Percentiles rank a stretch among this genome's conserved stretches.
These are phyloP conservation scores for Coffea eugenioides DNA, from an alignment of 257 asterid species.

Conservation along the genomic window DNA sequence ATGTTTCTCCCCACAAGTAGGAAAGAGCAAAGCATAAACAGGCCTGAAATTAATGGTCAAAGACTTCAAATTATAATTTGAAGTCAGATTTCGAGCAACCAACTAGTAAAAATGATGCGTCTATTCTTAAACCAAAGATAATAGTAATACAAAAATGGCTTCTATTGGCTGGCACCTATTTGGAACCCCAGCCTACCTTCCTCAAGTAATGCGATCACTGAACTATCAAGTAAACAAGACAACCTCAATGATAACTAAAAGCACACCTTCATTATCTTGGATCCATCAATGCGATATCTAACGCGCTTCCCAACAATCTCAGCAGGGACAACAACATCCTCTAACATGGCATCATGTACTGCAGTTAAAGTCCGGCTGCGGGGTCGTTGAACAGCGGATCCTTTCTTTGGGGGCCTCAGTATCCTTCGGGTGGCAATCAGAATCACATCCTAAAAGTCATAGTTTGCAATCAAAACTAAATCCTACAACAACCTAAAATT, in stretches of 20 bases:
- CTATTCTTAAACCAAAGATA: background rate
- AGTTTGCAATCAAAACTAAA: background rate
- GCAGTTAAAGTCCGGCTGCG: conserved; percentile 82
- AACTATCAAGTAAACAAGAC: background rate
- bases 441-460: conserved; percentile 58
- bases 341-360: conserved; percentile 84
- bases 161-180: background rate
- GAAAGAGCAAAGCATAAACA: background rate
- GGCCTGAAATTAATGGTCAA: background rate
- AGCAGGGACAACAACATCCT: conserved; percentile 82
- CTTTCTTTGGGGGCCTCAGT: conserved; percentile 88
- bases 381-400: conserved; percentile 84
- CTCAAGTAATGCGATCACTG: background rate
- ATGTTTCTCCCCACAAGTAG: no score
- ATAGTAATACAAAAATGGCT: background rate
- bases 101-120: background rate
- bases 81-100: background rate
- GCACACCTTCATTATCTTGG: conserved; percentile 82
- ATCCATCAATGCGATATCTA: conserved; percentile 71
- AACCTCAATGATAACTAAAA: background rate
- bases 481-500: background rate
- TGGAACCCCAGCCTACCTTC: background rate
- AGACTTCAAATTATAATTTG: background rate
- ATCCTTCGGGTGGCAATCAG: conserved; percentile 76
- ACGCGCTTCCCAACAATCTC: conserved; percentile 78